Percentiles rank a stretch among this genome's conserved stretches.
phyloP scores from a whole-genome alignment of 495 filamentous ascomycete species.

The Neurospora terricola region DNA sequence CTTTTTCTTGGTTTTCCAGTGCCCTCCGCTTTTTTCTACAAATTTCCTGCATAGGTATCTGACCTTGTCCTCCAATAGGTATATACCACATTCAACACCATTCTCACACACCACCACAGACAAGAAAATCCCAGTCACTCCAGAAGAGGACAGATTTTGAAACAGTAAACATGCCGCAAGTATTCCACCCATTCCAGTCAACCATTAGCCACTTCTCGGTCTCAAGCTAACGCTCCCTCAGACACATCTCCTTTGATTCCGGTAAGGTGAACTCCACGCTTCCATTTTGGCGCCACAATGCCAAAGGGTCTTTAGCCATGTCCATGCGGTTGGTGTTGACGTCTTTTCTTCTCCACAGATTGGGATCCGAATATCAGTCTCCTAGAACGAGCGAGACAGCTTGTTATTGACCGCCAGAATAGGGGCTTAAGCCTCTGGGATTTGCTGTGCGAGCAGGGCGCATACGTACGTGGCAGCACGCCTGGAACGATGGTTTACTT shows the following conservation, averaged over 20 bases:
- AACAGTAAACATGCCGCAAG: background rate
- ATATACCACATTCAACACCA: background rate
- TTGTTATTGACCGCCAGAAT: background rate
- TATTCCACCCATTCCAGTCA: background rate
- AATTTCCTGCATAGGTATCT: background rate
- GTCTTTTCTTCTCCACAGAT: background rate
- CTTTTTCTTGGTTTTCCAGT: background rate
- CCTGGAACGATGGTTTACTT: background rate
- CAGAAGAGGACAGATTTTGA: background rate
- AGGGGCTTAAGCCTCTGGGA: background rate
- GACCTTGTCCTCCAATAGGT: background rate
- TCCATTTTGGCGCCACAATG: background rate
- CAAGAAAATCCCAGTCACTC: background rate
- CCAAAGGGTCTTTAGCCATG: background rate
- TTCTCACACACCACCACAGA: background rate
- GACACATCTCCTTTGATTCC: background rate
- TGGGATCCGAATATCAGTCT: background rate
- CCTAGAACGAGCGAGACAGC: background rate
- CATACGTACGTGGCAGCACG: rapidly evolving
- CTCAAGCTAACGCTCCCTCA: background rate
- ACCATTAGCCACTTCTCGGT: background rate
- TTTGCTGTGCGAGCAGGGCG: background rate
- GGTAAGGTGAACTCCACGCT: background rate
- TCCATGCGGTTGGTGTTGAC: background rate
- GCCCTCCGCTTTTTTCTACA: background rate